Evolutionary conservation across 345 rosid species (phyloP).

Genomic region (Eucalyptus erythrocorys): DNA sequence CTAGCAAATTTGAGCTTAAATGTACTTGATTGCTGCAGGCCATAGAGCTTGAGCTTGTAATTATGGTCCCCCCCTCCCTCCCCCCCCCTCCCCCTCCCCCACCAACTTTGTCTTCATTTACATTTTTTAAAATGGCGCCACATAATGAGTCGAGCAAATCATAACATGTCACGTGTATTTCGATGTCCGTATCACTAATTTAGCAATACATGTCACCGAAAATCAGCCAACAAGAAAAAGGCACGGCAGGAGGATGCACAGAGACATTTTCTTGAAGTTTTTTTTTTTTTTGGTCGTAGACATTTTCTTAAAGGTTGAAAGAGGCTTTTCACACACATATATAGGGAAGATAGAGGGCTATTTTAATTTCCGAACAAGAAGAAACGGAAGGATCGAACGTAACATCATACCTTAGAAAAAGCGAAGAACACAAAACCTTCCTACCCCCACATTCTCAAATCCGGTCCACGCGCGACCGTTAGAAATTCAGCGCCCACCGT

Average conservation of each 20-base stretch:
- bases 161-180: not conserved
- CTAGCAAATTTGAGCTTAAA: not conserved
- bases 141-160: not conserved
- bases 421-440: not conserved
- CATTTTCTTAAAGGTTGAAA: not conserved
- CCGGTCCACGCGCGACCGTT: not conserved
- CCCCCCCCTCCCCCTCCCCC: too few species aligned
- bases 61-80: not conserved
- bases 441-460: not conserved
- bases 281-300: not conserved
- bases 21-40: not conserved
- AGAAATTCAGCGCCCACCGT: not conserved
- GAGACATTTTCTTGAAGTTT: not conserved
- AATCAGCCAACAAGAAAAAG: not conserved
- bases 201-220: not conserved
- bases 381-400: not conserved
- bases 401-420: not conserved
- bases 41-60: not conserved
- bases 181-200: fast-evolving
- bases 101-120: not conserved
- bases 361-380: not conserved
- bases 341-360: not conserved
- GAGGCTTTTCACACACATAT: not conserved
- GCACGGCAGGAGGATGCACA: not conserved
- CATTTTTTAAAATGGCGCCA: not conserved